Base-by-base conservation (phyloP, 2,329 filamentous ascomycete species). In the Curvularia spicifera region DNA sequence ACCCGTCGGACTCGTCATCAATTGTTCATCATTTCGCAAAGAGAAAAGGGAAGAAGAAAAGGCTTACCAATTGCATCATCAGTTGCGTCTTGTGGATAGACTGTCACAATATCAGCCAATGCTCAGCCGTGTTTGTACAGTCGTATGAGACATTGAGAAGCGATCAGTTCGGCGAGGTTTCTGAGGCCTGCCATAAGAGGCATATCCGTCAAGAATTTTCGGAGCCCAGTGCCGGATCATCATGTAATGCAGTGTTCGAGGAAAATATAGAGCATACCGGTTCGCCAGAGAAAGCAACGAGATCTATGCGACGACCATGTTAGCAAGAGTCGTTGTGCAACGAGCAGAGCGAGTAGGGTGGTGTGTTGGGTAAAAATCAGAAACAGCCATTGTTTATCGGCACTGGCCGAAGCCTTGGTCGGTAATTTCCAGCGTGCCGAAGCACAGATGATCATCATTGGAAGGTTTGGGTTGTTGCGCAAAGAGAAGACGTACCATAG, bases 161-260 rank as follows among this genome's bases (percentile, higher is more conserved):
- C 50, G 74, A 81, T 96, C 93, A 96, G 93, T 94, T 29, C 91
- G 93, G 91, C 92, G 88, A 96, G 93, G 93, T 96, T 97, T 97
- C 96, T 92, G 96, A 97, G 91, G 93, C 93, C 92, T 96, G 92
- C 91, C 92, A 80, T 91, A 44, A 91, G 85, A 81, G 75, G 92
- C 91, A 87, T 90, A 86, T 87, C 93, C 91, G 78, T 93, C 92
- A 92, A 87, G 79, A 83, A 79, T 80, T 82, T 79, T 96, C 92
- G 89, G 93, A 94, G 93, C 93, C 93, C 93, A 97, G 93, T 97
- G 93, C 93, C 91, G 84, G 90, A 60, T 92, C 91, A 93, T 94
- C 91, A 91, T 87, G 69, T 72, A 76, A 64, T 57, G 42, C 57
- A 45, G 33, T 46, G 40, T 15, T 56, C 60, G 53, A 40, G 42